Percentiles rank a stretch among this genome's conserved stretches.
Evolutionary conservation across 768 basidiomycete species (phyloP).

Genomic region (Xerocomus brunneocitrinus): DNA sequence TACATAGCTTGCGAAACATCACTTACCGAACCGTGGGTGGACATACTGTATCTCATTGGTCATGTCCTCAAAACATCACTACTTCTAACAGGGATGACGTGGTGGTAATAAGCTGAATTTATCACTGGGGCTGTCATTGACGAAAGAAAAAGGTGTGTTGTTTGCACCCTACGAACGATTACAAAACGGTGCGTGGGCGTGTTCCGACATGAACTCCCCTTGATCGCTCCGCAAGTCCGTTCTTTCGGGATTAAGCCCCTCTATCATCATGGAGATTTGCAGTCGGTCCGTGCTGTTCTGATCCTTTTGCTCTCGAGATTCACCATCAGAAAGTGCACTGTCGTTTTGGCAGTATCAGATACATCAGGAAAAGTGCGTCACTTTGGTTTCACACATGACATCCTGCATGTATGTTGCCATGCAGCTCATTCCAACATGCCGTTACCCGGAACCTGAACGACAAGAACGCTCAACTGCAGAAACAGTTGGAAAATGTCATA

Average conservation of each 20-base stretch:
- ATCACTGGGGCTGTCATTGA: neutral
- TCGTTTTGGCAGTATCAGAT: conserved; percentile 92
- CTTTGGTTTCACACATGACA: neutral
- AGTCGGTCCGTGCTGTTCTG: conserved; percentile 47
- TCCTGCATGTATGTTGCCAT: conserved; percentile 2
- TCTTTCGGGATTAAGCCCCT: conserved; percentile 73
- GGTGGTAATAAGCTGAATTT: conserved; percentile 39
- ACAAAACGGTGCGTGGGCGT: conserved; percentile 71
- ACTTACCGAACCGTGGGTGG: conserved; percentile 68
- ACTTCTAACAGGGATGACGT: conserved; percentile 43
- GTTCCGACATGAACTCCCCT: neutral
- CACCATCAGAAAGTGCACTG: conserved; percentile 50
- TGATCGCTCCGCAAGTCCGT: conserved; percentile 55
- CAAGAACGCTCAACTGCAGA: conserved; percentile 76
- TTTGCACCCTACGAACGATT: conserved; percentile 82
- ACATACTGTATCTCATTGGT: neutral
- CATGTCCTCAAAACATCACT: neutral
- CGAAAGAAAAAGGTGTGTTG: conserved; percentile 58
- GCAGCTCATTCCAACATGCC: conserved; percentile 71
- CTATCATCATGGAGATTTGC: conserved; percentile 76
- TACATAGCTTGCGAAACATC: conserved; percentile 72
- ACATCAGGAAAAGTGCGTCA: conserved; percentile 71
- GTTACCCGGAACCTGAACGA: conserved; percentile 77
- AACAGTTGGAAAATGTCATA: conserved; percentile 80
- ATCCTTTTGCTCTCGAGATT: neutral